These are phyloP conservation scores for Nakaseomyces uthaithaninus DNA, from an alignment of 1,139 yeast genomes.

Conservation along the genomic window DNA sequence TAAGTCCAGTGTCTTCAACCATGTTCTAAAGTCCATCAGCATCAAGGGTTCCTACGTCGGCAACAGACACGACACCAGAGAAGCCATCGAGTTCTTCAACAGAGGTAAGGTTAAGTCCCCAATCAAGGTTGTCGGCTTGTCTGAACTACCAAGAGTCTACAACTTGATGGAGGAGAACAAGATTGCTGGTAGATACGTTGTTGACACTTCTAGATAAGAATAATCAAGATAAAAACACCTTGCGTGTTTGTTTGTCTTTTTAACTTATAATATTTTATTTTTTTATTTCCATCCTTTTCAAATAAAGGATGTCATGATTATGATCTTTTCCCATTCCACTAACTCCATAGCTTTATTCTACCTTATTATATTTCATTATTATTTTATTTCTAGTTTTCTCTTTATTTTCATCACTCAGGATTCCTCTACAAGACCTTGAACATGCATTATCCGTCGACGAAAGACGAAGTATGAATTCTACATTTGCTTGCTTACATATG, in stretches of 20 bases:
- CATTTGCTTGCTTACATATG: no score
- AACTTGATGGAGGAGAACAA: slow-evolving; percentile 63
- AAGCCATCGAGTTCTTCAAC: slow-evolving; percentile 63
- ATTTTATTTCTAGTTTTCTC: no score
- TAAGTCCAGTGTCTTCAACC: slow-evolving; percentile 53
- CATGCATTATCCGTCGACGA: no score
- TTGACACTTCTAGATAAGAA: slow-evolving; percentile 50
- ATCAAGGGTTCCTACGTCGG: slow-evolving; percentile 73
- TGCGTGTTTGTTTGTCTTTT: no score
- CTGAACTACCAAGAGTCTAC: slow-evolving; percentile 54
- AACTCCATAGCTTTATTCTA: no score
- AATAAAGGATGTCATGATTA: no score
- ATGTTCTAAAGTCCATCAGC: slow-evolving; percentile 56
- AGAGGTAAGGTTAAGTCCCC: slow-evolving; percentile 66
- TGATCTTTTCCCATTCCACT: no score
- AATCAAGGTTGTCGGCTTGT: slow-evolving; percentile 60
- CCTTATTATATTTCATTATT: no score
- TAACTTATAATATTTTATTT: background rate
- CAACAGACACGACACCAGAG: slow-evolving; percentile 71
- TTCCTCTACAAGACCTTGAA: no score
- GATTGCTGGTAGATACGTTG: slow-evolving; percentile 70
- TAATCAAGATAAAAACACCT: background rate
- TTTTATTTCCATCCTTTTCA: background rate
- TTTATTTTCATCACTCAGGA: no score
- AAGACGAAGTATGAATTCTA: no score